Evolutionary conservation across 768 basidiomycete species (phyloP).

Genomic region (Pholiota microspora): DNA sequence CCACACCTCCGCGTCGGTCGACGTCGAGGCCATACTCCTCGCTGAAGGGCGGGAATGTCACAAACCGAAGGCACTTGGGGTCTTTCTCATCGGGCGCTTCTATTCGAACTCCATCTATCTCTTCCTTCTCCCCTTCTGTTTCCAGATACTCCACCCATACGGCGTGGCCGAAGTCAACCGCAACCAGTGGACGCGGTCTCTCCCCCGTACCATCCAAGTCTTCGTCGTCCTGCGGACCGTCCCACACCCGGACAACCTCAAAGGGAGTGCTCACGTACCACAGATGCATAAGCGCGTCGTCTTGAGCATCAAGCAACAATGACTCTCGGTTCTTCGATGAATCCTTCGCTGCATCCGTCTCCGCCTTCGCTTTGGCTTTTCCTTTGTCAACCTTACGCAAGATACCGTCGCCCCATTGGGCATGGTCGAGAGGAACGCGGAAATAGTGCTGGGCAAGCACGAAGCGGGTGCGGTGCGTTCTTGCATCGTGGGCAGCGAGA

Average conservation of each 20-base stretch:
- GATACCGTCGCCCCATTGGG: conserved; percentile 25
- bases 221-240: conserved; percentile 43
- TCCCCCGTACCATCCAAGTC: conserved; percentile 30
- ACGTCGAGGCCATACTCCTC: conserved; percentile 28
- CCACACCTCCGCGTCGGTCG: conserved; percentile 15
- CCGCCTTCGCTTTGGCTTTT: conserved; percentile 1
- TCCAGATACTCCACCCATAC: conserved; percentile 70
- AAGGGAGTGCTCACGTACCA: conserved; percentile 75
- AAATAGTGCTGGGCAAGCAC: conserved; percentile 79
- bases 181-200: conserved; percentile 67
- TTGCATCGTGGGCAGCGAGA: conserved; percentile 59
- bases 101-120: conserved; percentile 16
- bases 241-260: conserved; percentile 66
- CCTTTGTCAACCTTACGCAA: conserved; percentile 14
- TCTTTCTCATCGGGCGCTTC: conserved; percentile 26
- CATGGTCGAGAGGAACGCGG: conserved; percentile 53
- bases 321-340: background rate
- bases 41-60: conserved; percentile 62
- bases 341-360: background rate
- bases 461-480: conserved; percentile 57
- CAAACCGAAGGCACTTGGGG: conserved; percentile 61
- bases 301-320: conserved; percentile 23
- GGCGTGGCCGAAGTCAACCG: conserved; percentile 86
- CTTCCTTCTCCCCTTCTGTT: conserved; percentile 11
- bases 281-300: conserved; percentile 60